phyloP scores from a whole-genome alignment of 169 alveolate genomes.

The Gregarina niphandrodes region DNA sequence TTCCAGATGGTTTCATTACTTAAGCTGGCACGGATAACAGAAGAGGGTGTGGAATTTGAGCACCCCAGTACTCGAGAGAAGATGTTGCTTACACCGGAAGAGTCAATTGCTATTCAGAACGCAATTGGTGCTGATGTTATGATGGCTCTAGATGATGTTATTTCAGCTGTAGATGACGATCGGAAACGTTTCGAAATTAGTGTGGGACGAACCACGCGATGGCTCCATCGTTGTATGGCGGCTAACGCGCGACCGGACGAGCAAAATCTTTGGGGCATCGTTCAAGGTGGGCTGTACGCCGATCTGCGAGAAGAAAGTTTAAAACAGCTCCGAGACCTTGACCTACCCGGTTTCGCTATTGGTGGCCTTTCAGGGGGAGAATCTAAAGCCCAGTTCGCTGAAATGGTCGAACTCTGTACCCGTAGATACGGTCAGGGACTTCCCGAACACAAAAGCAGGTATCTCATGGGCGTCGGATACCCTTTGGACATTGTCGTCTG shows the following conservation, averaged over 20 bases:
- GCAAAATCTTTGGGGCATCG: constrained; percentile 83
- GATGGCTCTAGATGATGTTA: constrained; percentile 96
- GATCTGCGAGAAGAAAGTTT: constrained; percentile 54
- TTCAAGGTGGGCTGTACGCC: constrained; percentile 79
- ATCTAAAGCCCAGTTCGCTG: constrained; percentile 72
- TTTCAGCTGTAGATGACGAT: constrained; percentile 37
- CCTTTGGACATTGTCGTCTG: constrained; percentile 77
- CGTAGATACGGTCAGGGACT: constrained; percentile 24
- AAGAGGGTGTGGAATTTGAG: constrained; percentile 77
- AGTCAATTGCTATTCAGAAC: constrained; percentile 59
- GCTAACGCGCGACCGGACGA: constrained; percentile 63
- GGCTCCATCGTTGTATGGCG: constrained; percentile 69
- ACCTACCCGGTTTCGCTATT: constrained; percentile 81
- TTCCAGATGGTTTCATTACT: constrained; percentile 73
- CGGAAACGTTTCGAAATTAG: constrained; percentile 14
- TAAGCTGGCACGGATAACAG: constrained; percentile 57
- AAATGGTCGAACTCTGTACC: constrained; percentile 52
- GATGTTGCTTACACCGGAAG: constrained; percentile 80
- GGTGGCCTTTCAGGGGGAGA: constrained; percentile 99
- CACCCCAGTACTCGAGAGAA: constrained; percentile 17
- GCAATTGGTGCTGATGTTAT: constrained; percentile 81
- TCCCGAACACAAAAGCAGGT: constrained; percentile 59
- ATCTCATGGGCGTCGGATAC: constrained; percentile 97
- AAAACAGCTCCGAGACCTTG: constrained; percentile 22
- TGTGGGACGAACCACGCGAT: not conserved